Percentiles rank a stretch among this genome's conserved stretches.
Conservation (phyloP, 208 protist genomes). For the Crithidia fasciculata region DNA sequence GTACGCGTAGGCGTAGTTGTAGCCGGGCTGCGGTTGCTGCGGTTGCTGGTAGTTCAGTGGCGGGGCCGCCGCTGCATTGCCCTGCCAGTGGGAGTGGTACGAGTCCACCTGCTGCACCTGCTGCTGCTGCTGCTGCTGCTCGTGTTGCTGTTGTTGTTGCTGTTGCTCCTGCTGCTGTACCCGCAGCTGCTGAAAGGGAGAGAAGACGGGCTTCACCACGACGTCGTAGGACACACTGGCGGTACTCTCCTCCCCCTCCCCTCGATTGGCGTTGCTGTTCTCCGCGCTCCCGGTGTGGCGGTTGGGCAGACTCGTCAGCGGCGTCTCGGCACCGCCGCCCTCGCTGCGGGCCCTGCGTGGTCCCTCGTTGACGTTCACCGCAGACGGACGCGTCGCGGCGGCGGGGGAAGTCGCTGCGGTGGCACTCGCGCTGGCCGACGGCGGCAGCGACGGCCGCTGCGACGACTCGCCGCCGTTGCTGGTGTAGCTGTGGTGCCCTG, state of each 20-base stretch:
- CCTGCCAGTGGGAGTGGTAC: not conserved
- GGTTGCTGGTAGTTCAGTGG: not conserved
- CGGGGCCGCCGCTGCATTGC: not conserved
- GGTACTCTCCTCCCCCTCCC: not conserved
- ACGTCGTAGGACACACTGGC: not conserved
- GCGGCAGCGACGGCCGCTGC: too few relatives aligned
- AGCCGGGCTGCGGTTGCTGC: not conserved
- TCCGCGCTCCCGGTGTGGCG: not conserved
- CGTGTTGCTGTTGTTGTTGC: not conserved
- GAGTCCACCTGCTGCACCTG: slow-evolving; percentile 1
- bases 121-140: slow-evolving; percentile 8
- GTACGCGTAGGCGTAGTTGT: slow-evolving; percentile 1
- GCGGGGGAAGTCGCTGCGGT: too few relatives aligned
- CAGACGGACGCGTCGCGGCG: too few relatives aligned
- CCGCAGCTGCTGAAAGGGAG: not conserved
- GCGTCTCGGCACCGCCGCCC: too few relatives aligned
- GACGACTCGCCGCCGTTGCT: not conserved
- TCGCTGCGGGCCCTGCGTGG: too few relatives aligned
- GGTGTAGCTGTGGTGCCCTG: not conserved
- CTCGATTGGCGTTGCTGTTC: not conserved
- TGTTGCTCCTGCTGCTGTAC: not conserved
- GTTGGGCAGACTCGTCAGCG: not conserved
- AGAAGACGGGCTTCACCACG: slow-evolving; percentile 14
- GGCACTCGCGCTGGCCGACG: too few relatives aligned
- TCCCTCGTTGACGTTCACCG: too few relatives aligned